phyloP scores from a whole-genome alignment of 371 early-diverging fungal genomes.

The Furculomyces boomerangus region DNA sequence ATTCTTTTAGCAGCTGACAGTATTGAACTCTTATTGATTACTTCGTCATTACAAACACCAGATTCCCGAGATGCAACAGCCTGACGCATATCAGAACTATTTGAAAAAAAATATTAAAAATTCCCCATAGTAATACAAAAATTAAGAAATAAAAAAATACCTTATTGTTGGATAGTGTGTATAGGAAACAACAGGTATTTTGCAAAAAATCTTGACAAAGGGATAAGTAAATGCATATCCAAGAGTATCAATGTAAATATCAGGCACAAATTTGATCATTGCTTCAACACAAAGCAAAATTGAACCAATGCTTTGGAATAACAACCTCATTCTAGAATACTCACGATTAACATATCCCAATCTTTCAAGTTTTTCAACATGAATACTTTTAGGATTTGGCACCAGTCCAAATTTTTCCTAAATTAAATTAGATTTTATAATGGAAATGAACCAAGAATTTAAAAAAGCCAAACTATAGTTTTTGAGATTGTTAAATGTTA shows the following conservation, averaged over 20 bases:
- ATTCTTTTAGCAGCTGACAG: slow-evolving; percentile 39
- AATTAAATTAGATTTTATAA: neutral
- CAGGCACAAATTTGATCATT: slow-evolving; percentile 42
- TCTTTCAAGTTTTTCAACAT: slow-evolving; percentile 33
- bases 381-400: slow-evolving; percentile 34
- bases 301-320: slow-evolving; percentile 74
- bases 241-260: slow-evolving; percentile 74
- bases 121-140: neutral
- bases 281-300: slow-evolving; percentile 61
- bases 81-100: slow-evolving; percentile 57
- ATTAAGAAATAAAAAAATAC: slow-evolving; percentile 14
- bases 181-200: slow-evolving; percentile 56
- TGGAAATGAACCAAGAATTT: too few relatives aligned
- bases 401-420: slow-evolving; percentile 43
- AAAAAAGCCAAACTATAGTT: too few relatives aligned
- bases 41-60: slow-evolving; percentile 41
- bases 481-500: slow-evolving; percentile 5
- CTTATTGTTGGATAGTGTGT: slow-evolving; percentile 93
- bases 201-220: slow-evolving; percentile 39
- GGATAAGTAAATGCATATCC: slow-evolving; percentile 92
- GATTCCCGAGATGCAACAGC: slow-evolving; percentile 47
- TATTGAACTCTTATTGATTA: slow-evolving; percentile 31
- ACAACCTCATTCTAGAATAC: slow-evolving; percentile 67
- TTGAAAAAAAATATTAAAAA: neutral
- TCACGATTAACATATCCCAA: slow-evolving; percentile 46